Conservation (phyloP, 169 alveolate genomes). For the Plasmodium berghei region DNA sequence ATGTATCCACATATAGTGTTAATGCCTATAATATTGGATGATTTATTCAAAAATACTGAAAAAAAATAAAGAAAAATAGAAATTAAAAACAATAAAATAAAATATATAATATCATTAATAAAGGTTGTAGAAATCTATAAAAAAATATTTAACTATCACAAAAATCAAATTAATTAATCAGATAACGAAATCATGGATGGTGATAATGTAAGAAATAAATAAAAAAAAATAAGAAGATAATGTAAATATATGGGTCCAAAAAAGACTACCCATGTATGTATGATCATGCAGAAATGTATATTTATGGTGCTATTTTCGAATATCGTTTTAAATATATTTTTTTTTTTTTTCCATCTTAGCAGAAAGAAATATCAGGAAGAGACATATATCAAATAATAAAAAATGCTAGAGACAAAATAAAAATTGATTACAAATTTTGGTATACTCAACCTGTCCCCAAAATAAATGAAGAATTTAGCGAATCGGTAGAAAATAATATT, state of each 20-base stretch:
- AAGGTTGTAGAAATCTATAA: too few relatives aligned
- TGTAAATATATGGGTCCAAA: not conserved
- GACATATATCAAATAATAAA: constrained; percentile 51
- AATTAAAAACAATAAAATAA: too few relatives aligned
- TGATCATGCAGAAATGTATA: not conserved
- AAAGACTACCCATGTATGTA: not conserved
- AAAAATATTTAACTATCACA: too few relatives aligned
- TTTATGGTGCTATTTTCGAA: not conserved
- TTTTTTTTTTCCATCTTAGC: constrained; percentile 5
- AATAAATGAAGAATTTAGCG: constrained; percentile 84
- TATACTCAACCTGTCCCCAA: constrained; percentile 96
- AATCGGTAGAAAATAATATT: constrained; percentile 35
- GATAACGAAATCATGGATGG: constrained; percentile 49
- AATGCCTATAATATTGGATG: too few relatives aligned
- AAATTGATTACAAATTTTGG: constrained; percentile 94
- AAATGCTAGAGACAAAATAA: constrained; percentile 50
- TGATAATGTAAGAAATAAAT: constrained; percentile 50
- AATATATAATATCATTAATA: too few relatives aligned
- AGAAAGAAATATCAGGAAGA: constrained; percentile 64
- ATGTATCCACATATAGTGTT: too few relatives aligned
- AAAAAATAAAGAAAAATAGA: too few relatives aligned
- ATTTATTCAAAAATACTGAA: too few relatives aligned
- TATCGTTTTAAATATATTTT: too few relatives aligned
- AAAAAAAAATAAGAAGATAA: not conserved
- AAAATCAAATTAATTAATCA: not conserved